Evolutionary conservation across 768 basidiomycete species (phyloP).

Genomic region (Tricholoma terreum): DNA sequence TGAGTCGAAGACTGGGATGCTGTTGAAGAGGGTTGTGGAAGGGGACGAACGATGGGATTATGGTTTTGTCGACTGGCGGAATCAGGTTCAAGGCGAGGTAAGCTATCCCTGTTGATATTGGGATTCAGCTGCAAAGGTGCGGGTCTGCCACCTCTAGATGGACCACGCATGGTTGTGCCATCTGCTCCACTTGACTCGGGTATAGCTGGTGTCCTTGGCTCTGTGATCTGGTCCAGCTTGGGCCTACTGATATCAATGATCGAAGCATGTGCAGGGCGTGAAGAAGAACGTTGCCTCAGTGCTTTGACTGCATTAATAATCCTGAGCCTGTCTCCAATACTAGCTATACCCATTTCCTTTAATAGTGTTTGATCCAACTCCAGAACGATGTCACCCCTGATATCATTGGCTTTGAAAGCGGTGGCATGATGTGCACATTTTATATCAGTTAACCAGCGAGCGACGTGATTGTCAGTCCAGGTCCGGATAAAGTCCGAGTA

Average conservation of each 20-base stretch:
- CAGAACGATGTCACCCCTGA: constrained; percentile 85
- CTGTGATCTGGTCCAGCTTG: constrained; percentile 8
- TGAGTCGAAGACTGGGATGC: constrained; percentile 23
- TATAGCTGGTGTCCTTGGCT: neutral
- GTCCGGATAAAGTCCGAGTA: constrained; percentile 63
- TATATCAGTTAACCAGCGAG: constrained; percentile 75
- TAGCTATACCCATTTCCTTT: constrained; percentile 86
- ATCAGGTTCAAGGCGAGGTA: constrained; percentile 72
- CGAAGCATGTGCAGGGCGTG: constrained; percentile 19
- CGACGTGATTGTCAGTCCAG: constrained; percentile 73
- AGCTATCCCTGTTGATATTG: constrained; percentile 50
- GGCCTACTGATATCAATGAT: constrained; percentile 12
- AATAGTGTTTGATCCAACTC: constrained; percentile 86
- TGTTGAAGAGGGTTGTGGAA: constrained; percentile 45
- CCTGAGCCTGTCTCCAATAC: constrained; percentile 89
- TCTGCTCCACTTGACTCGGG: constrained; percentile 18
- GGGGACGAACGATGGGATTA: constrained; percentile 39
- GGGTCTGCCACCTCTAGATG: constrained; percentile 57
- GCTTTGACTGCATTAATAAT: constrained; percentile 82
- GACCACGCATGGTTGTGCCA: constrained; percentile 26
- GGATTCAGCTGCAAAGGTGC: constrained; percentile 76
- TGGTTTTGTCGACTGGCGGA: constrained; percentile 41
- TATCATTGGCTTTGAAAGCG: constrained; percentile 82
- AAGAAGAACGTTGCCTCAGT: constrained; percentile 57
- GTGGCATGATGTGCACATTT: constrained; percentile 67